A percentile compares a stretch with the other conserved stretches of the same genome.
These are phyloP conservation scores for Cyamopsis tetragonoloba DNA, from an alignment of 306 rosid genomes.

Conservation along the genomic window DNA sequence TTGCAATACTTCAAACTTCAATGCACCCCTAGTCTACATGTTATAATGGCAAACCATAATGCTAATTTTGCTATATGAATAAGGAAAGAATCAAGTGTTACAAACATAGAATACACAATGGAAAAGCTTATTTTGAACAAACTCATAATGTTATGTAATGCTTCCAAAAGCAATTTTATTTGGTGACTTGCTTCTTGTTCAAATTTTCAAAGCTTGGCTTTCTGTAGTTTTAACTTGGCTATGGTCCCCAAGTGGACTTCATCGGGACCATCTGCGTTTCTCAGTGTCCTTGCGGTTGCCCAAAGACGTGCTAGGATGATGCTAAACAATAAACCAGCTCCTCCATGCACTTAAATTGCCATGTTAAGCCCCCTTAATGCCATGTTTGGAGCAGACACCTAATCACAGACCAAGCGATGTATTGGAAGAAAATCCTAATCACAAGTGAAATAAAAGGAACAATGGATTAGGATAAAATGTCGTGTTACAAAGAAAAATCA, in stretches of 20 bases:
- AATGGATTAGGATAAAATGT: background rate
- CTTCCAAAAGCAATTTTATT: conserved; percentile 12
- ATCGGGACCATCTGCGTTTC: conserved; percentile 98
- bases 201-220: conserved; percentile 62
- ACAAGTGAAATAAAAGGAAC: conserved; percentile 15
- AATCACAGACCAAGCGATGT: conserved; percentile 25
- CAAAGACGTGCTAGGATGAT: conserved; percentile 85
- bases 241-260: conserved; percentile 96
- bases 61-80: too few relatives aligned
- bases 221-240: conserved; percentile 76
- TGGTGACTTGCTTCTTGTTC: background rate
- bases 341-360: conserved; percentile 99
- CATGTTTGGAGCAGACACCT: conserved; percentile 96
- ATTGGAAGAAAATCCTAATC: conserved; percentile 4
- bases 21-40: too few relatives aligned
- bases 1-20: too few relatives aligned
- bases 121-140: conserved; percentile 12
- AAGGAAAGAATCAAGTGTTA: background rate
- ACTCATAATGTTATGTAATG: background rate
- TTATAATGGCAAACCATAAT: too few relatives aligned
- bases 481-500: conserved; percentile 29
- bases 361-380: conserved; percentile 79
- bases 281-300: conserved; percentile 82
- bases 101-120: background rate
- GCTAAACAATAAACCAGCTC: conserved; percentile 78